Base-by-base conservation (phyloP, 2,329 filamentous ascomycete genomes). In the Colletotrichum trifolii region DNA sequence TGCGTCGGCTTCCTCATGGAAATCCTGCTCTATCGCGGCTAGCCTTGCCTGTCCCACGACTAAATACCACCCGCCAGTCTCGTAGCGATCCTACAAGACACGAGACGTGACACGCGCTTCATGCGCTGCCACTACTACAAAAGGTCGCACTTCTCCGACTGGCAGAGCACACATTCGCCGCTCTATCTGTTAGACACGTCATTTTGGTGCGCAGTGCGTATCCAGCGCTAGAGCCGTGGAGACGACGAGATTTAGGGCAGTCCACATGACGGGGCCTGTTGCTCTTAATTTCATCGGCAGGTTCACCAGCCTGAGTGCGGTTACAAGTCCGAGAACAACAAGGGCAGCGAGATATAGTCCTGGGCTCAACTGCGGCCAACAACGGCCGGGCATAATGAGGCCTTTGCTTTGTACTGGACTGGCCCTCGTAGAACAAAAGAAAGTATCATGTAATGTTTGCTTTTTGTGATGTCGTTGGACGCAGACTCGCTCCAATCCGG, bases 111-210 rank as follows among this genome's bases (percentile, higher is more conserved):
- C 49, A 66, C 59, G 48, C 36, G 35, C 38, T 49, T 54, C 33
- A 64, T 64, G 64, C 59, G 57, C 53, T 57, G 62, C 57, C 57
- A 60, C 59, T 53, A 53, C 47, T 59, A 54, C 60, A 54, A 55
- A 60, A 60, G 46, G 52, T 17, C 57, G 50, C 58, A 52, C 33
- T 55, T 49, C 34, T 40, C 57, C 25, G 25, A 25, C 25, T 25
- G 25, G 25, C 25, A 25, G 25, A 25, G 25, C 25, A 4, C 25
- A 25, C 4, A 25, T 25, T 25, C 25, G 25, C 25, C 25, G 25
- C 25, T 25, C 25, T 25, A 5, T 25, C 25, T 25, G 25, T 25
- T 25, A 25, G 25, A 25, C 25, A 25, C 25, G 25, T 25, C 25
- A 25, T 25, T 25, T 25, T 5, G 25, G 25, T 25, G 25, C 25